phyloP scores from a whole-genome alignment of 371 early-diverging fungal genomes.

The Dichotomocladium elegans region DNA sequence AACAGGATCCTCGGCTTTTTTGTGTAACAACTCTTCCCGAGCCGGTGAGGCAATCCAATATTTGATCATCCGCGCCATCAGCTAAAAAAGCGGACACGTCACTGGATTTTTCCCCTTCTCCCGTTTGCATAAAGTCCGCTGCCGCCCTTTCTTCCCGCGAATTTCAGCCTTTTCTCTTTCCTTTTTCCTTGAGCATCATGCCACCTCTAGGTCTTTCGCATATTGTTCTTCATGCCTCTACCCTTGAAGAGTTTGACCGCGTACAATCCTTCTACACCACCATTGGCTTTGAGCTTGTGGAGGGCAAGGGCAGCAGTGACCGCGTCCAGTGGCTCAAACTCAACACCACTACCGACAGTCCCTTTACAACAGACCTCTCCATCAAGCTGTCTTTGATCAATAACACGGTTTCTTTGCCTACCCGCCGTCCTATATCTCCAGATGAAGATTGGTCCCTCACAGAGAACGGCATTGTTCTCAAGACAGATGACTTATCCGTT shows the following conservation, averaged over 20 bases:
- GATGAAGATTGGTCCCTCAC: constrained; percentile 36
- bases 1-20: neutral
- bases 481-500: constrained; percentile 27
- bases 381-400: constrained; percentile 31
- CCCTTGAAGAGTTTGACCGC: constrained; percentile 22
- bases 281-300: constrained; percentile 50
- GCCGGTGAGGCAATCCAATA: neutral
- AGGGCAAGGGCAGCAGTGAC: constrained; percentile 13
- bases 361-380: constrained; percentile 19
- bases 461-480: constrained; percentile 30
- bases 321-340: constrained; percentile 46
- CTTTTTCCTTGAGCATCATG: constrained; percentile 3
- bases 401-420: no score
- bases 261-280: constrained; percentile 51
- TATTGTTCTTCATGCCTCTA: constrained; percentile 48
- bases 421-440: no score
- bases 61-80: neutral
- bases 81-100: neutral
- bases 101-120: neutral
- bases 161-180: constrained; percentile 7
- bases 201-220: constrained; percentile 56
- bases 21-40: no score
- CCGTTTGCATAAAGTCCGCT: neutral
- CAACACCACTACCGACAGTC: constrained; percentile 13
- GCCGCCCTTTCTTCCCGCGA: constrained; percentile 5